Conservation (phyloP, 768 basidiomycete species). For the Boletus bicolor region DNA sequence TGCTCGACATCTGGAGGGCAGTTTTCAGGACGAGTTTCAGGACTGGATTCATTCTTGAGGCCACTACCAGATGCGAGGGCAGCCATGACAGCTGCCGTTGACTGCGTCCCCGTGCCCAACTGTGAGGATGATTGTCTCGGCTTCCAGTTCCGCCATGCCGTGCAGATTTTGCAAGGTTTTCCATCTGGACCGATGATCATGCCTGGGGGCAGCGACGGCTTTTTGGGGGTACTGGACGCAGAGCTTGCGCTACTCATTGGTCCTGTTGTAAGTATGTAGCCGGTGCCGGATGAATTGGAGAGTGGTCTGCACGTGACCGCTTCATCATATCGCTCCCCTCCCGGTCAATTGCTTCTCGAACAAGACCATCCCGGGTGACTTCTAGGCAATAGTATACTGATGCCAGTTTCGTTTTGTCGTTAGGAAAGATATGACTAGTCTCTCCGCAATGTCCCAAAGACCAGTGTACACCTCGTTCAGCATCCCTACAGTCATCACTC, state of each 20-base stretch:
- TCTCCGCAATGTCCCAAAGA: conserved; percentile 17
- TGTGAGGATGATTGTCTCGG: conserved; percentile 35
- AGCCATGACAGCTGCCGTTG: conserved; percentile 34
- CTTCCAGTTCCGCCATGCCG: conserved; percentile 72
- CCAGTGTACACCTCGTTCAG: conserved; percentile 50
- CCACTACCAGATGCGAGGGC: conserved; percentile 31
- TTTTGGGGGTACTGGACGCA: conserved; percentile 13
- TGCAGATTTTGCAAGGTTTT: conserved; percentile 93
- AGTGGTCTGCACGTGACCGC: conserved; percentile 18
- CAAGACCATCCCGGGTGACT: neutral
- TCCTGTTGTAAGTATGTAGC: neutral
- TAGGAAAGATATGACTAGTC: neutral
- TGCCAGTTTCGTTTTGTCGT: neutral
- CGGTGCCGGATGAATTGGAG: neutral
- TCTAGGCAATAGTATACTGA: neutral
- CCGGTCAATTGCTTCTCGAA: neutral
- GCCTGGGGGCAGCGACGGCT: conserved; percentile 60
- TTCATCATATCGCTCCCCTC: neutral
- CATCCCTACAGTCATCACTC: conserved; percentile 57
- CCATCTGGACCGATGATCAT: conserved; percentile 91
- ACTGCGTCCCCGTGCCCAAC: conserved; percentile 29
- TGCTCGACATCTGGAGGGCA: conserved; percentile 91
- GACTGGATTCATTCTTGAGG: conserved; percentile 27
- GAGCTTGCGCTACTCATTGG: conserved; percentile 10
- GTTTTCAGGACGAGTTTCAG: conserved; percentile 48